A percentile compares a stretch with the other conserved stretches of the same genome.
These are phyloP conservation scores for Croton setiger DNA, from an alignment of 441 rosid genomes.

Conservation along the genomic window DNA sequence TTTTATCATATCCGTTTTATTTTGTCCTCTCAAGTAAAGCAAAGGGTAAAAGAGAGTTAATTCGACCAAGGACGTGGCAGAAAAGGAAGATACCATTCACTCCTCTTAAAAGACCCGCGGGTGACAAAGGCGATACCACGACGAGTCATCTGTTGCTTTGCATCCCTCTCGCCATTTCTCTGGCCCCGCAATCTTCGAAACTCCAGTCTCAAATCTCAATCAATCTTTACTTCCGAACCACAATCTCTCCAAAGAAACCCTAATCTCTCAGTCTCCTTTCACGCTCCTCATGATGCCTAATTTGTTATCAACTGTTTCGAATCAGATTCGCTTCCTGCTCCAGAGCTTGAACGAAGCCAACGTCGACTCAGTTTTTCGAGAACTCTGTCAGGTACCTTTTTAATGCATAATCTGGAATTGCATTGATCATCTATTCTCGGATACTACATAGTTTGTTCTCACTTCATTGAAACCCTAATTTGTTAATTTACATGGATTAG, in stretches of 20 bases:
- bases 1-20: too few relatives aligned
- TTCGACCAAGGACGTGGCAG: too few relatives aligned
- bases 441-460: neutral
- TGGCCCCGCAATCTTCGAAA: conserved; percentile 12
- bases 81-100: too few relatives aligned
- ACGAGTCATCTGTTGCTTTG: neutral
- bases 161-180: conserved; percentile 13
- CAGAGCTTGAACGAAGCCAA: conserved; percentile 54
- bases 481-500: neutral
- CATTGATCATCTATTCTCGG: neutral
- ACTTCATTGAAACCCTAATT: conserved; percentile 14
- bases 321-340: conserved; percentile 75
- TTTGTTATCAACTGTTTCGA: conserved; percentile 47
- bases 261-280: conserved; percentile 15
- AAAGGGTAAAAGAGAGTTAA: too few relatives aligned
- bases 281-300: conserved; percentile 46
- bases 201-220: neutral
- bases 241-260: conserved; percentile 21
- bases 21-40: too few relatives aligned
- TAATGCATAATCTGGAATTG: neutral
- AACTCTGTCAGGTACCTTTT: conserved; percentile 55
- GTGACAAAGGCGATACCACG: neutral
- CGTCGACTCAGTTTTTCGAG: conserved; percentile 53
- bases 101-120: conserved; percentile 3
- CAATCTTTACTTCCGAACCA: neutral